Percentiles rank a stretch among this genome's conserved stretches.
Evolutionary conservation across 2,329 filamentous ascomycete genomes (phyloP).

Genomic region (Trichoderma sp.): DNA sequence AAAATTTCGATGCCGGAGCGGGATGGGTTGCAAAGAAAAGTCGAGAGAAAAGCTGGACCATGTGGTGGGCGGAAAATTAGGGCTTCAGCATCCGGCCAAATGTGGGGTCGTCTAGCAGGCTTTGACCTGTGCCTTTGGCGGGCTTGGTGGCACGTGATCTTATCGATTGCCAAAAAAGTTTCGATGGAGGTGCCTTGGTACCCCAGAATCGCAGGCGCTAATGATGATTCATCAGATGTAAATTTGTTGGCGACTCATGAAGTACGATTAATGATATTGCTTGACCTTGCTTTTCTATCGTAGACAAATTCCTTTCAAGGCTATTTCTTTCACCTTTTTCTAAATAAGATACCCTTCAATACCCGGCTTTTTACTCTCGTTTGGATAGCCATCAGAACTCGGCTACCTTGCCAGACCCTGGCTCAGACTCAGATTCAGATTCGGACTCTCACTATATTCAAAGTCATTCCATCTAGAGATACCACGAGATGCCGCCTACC

Average conservation of each 20-base stretch:
- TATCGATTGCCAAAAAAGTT: conserved; percentile 13
- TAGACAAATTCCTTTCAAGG: neutral
- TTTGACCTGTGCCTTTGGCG: conserved; percentile 9
- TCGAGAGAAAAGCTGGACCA: conserved; percentile 37
- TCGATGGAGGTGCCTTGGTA: neutral
- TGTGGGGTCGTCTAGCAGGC: conserved; percentile 10
- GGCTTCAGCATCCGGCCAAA: conserved; percentile 38
- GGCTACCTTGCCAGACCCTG: neutral
- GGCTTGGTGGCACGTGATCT: conserved; percentile 23
- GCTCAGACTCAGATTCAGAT: neutral
- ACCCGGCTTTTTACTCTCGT: no score
- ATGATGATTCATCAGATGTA: neutral
- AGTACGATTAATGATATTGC: neutral
- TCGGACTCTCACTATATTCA: neutral
- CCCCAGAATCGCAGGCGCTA: conserved; percentile 1
- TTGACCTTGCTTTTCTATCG: no score
- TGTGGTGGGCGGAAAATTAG: conserved; percentile 46
- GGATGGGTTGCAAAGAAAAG: conserved; percentile 35
- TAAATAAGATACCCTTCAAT: neutral
- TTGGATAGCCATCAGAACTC: neutral
- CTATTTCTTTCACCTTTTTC: neutral
- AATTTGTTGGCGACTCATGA: neutral
- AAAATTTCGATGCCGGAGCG: conserved; percentile 41
- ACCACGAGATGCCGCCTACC: conserved; percentile 69
- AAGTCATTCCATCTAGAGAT: neutral